Percentiles rank a stretch among this genome's conserved stretches.
Conservation (phyloP, 129 eudicot genomes). For the Apium graveolens region DNA sequence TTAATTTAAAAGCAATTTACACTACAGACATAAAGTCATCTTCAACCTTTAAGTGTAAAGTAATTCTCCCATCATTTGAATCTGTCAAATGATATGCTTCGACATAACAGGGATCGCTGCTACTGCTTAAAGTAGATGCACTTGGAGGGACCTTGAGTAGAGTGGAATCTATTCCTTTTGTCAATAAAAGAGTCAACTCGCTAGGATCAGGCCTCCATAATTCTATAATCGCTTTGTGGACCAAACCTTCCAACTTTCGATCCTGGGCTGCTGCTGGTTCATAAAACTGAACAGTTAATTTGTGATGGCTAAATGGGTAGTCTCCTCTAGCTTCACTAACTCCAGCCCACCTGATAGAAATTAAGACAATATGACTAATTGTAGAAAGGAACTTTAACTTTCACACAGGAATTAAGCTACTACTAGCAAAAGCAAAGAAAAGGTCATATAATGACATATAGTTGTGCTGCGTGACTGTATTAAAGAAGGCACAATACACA, state of each 20-base stretch:
- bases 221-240: constrained; percentile 91
- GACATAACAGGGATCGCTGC: constrained; percentile 96
- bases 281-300: constrained; percentile 90
- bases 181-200: constrained; percentile 64
- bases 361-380: background rate
- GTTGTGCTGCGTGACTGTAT: background rate
- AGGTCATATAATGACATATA: background rate
- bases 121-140: constrained; percentile 69
- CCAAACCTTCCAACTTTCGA: constrained; percentile 89
- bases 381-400: background rate
- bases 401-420: background rate
- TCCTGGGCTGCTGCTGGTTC: constrained; percentile 95
- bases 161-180: constrained; percentile 54
- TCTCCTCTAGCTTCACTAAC: constrained; percentile 93
- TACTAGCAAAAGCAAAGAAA: background rate
- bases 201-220: constrained; percentile 97
- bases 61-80: constrained; percentile 87
- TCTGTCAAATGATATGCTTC: constrained; percentile 96
- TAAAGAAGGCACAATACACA: background rate
- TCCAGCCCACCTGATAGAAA: constrained; percentile 80
- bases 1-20: background rate
- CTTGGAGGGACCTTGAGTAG: constrained; percentile 80
- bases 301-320: constrained; percentile 98
- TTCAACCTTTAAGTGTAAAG: constrained; percentile 80
- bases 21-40: background rate